Conservation (phyloP, 2,329 filamentous ascomycete genomes). For the Penicillium sp. region DNA sequence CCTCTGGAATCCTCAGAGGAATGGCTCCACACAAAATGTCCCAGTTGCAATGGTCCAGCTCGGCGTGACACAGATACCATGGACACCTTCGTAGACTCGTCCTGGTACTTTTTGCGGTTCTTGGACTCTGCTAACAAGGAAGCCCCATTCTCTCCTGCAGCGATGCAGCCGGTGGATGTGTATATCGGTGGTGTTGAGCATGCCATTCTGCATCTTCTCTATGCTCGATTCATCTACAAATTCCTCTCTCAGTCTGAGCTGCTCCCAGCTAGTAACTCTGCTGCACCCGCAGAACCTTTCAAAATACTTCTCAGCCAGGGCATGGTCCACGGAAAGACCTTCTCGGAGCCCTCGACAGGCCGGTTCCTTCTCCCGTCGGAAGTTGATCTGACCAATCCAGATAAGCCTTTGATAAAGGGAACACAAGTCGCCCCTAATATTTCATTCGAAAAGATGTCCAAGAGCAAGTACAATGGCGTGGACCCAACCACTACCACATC, state of each 20-base stretch:
- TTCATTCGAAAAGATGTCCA: constrained; percentile 89
- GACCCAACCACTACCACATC: constrained; percentile 71
- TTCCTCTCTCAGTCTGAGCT: constrained; percentile 61
- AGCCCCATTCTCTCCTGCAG: constrained; percentile 58
- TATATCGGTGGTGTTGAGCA: constrained; percentile 90
- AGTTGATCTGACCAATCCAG: constrained; percentile 60
- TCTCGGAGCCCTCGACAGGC: constrained; percentile 68
- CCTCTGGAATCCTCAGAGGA: constrained; percentile 68
- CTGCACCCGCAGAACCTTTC: constrained; percentile 67
- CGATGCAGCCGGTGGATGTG: constrained; percentile 71
- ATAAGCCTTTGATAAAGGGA: constrained; percentile 59
- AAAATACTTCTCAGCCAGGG: constrained; percentile 79
- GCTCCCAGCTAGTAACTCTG: constrained; percentile 34
- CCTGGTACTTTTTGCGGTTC: constrained; percentile 88
- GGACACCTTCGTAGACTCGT: constrained; percentile 95
- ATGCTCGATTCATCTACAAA: constrained; percentile 87
- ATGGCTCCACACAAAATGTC: constrained; percentile 74
- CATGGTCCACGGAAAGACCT: constrained; percentile 90
- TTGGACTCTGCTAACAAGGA: constrained; percentile 65
- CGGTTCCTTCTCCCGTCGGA: constrained; percentile 75
- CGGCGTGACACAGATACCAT: constrained; percentile 89
- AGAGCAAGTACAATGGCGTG: constrained; percentile 89
- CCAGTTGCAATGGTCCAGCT: constrained; percentile 64
- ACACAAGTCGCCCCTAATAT: constrained; percentile 60
- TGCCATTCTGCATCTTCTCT: constrained; percentile 84